Base-by-base conservation (phyloP, 331 rosid genomes). In the Malus hybrid region DNA sequence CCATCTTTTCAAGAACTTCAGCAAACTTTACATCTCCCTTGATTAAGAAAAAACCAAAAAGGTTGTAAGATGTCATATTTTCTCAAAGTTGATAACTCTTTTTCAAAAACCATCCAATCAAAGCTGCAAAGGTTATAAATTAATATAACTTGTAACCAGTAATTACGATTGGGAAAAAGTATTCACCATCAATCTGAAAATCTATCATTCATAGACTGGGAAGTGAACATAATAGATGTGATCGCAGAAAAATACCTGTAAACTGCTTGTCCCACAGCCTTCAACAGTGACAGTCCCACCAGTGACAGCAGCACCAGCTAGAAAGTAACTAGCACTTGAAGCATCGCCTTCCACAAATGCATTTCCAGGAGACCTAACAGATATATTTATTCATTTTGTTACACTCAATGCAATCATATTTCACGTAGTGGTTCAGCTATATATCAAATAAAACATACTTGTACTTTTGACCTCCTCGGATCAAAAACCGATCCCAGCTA, bases 301-400 rank as follows among this genome's bases (percentile, higher is more conserved):
- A 5, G 99, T 95, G 70, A 95, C 90, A 8, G 99, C 99, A 56
- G 99, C 99, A 84, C 99, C 98, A 11, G 98, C 99, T 26, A 95
- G 94, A 84, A 95, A 95, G 91, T 95, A 95, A 83, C 99, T 95
- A 76, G 99, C 97, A 84, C 99, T 95, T 19, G 98, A 95, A 79
- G 99, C 99, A 77, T 95, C 99, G 10, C 99, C 99, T 87, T 95
- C 99, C 4, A 95, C 99, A 84, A 82, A 95, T 77, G 96, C 96
- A 73, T 86, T 88, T 75, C 98, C 96, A 36, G 98, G 96, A 76
- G 99, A 89, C 89, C 99, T 95, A 80, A 71, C 6, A 57, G 39
- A 75, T 68, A 75, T 64, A n/a, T 19, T 33, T 11, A 39, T 77
- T 76, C 65, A 79, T 19, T 44, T 80, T 71, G n/a, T 80, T 66